Percentiles rank a stretch among this genome's conserved stretches.
These are phyloP conservation scores for Saprolegnia diclina DNA, from an alignment of 352 stramenopile genomes.

Conservation along the genomic window DNA sequence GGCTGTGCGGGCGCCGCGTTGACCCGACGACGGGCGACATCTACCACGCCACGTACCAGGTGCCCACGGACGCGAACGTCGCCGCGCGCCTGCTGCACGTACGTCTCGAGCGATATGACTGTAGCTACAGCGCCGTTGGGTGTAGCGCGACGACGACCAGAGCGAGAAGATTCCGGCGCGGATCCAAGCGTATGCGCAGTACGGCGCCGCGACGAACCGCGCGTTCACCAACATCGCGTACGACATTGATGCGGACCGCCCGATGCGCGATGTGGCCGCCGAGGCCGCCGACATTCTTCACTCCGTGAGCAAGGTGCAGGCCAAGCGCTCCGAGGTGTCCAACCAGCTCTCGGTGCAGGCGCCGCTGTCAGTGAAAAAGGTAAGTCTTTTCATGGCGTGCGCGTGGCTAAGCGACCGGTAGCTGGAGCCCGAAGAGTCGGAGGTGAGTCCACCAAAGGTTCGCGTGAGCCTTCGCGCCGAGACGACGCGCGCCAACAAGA, in stretches of 20 bases:
- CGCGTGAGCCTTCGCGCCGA: slow-evolving; percentile 2
- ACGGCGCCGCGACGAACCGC: slow-evolving; percentile 50
- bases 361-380: background rate
- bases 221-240: slow-evolving; percentile 42
- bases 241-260: slow-evolving; percentile 39
- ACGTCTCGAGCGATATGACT: background rate
- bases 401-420: background rate
- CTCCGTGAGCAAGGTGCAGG: background rate
- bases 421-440: slow-evolving; percentile 23
- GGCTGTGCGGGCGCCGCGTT: slow-evolving; percentile 53
- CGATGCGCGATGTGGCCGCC: slow-evolving; percentile 30
- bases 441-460: slow-evolving; percentile 20
- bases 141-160: slow-evolving; percentile 46
- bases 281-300: slow-evolving; percentile 25
- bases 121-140: background rate
- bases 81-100: slow-evolving; percentile 45
- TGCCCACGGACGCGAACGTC: slow-evolving; percentile 40
- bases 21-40: slow-evolving; percentile 52
- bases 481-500: slow-evolving; percentile 33
- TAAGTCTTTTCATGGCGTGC: background rate
- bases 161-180: slow-evolving; percentile 48
- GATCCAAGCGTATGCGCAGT: slow-evolving; percentile 57
- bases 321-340: background rate
- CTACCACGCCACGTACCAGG: slow-evolving; percentile 46
- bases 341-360: slow-evolving; percentile 10